These are phyloP conservation scores for Juglanconis sp. DNA, from an alignment of 2,329 filamentous ascomycete species.

Conservation along the genomic window DNA sequence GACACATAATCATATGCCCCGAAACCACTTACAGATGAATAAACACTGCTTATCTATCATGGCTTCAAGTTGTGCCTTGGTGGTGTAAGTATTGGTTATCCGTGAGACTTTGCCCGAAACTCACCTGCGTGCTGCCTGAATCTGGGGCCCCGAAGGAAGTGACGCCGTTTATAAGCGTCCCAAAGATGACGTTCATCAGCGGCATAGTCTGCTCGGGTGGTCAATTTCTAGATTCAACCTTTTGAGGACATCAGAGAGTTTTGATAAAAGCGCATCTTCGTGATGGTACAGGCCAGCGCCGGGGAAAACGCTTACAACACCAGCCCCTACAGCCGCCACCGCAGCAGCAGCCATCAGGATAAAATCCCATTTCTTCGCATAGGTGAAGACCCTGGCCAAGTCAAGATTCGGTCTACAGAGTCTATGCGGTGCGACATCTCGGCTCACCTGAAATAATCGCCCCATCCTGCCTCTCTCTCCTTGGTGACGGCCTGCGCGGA, in stretches of 20 bases:
- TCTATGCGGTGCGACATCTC: not conserved
- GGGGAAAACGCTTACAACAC: slow-evolving; percentile 28
- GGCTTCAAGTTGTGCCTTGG: not conserved
- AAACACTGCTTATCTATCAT: slow-evolving; percentile 5
- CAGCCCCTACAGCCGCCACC: slow-evolving; percentile 49
- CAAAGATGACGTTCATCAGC: slow-evolving; percentile 59
- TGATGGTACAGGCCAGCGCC: no score
- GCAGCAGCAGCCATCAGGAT: slow-evolving; percentile 43
- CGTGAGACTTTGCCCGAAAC: not conserved
- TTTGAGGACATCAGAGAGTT: not conserved
- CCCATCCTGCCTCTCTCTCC: slow-evolving; percentile 15
- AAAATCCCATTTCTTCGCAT: slow-evolving; percentile 52
- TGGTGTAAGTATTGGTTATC: not conserved
- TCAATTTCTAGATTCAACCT: not conserved
- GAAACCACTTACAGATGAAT: not conserved
- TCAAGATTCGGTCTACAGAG: not conserved
- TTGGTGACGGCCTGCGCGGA: not conserved
- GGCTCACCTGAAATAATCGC: slow-evolving; percentile 11
- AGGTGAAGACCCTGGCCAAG: slow-evolving; percentile 41
- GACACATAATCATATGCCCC: not conserved
- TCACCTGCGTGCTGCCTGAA: slow-evolving; percentile 5
- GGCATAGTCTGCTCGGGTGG: slow-evolving; percentile 43
- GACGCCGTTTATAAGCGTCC: slow-evolving; percentile 46
- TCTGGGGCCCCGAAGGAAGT: slow-evolving; percentile 28
- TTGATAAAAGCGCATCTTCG: not conserved